Conservation (phyloP, 805 yeast species). For the Cyberlindnera americana region DNA sequence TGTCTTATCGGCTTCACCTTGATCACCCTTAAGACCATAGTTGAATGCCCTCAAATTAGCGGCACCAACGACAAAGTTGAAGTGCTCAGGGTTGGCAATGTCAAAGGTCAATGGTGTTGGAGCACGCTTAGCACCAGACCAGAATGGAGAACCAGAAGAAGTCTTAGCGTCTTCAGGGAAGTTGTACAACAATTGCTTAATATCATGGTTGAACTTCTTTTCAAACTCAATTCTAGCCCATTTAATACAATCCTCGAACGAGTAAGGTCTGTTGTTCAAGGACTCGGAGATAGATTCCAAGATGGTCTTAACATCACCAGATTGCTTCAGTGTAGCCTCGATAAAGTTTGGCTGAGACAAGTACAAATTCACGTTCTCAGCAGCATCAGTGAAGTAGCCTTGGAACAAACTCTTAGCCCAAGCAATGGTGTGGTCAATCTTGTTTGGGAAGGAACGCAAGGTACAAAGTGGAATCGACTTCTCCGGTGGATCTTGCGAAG, state of each 20-base stretch:
- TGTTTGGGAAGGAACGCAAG: slow-evolving; percentile 93
- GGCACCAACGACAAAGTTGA: slow-evolving; percentile 79
- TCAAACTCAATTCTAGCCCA: slow-evolving; percentile 96
- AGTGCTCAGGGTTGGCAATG: slow-evolving; percentile 69
- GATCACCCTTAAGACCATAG: slow-evolving; percentile 82
- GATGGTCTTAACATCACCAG: slow-evolving; percentile 86
- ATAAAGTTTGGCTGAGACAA: slow-evolving; percentile 89
- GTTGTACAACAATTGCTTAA: slow-evolving; percentile 84
- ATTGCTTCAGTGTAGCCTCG: slow-evolving; percentile 85
- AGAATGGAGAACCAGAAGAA: slow-evolving; percentile 86
- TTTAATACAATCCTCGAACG: slow-evolving; percentile 87
- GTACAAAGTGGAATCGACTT: slow-evolving; percentile 97
- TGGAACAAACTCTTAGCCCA: slow-evolving; percentile 97
- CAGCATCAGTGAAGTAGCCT: slow-evolving; percentile 86
- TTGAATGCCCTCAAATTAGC: slow-evolving; percentile 90
- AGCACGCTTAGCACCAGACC: slow-evolving; percentile 98
- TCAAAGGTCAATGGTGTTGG: slow-evolving; percentile 85
- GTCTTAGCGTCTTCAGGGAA: slow-evolving; percentile 95
- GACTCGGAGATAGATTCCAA: slow-evolving; percentile 76
- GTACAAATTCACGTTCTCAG: slow-evolving; percentile 89
- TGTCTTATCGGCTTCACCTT: slow-evolving; percentile 44
- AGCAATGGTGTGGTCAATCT: slow-evolving; percentile 97
- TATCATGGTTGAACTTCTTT: slow-evolving; percentile 77
- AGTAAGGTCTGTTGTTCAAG: slow-evolving; percentile 77
- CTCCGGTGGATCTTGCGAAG: slow-evolving; percentile 98